Evolutionary conservation across 1,284 basidiomycete species (phyloP).

Genomic region (Trichosporon faecale): DNA sequence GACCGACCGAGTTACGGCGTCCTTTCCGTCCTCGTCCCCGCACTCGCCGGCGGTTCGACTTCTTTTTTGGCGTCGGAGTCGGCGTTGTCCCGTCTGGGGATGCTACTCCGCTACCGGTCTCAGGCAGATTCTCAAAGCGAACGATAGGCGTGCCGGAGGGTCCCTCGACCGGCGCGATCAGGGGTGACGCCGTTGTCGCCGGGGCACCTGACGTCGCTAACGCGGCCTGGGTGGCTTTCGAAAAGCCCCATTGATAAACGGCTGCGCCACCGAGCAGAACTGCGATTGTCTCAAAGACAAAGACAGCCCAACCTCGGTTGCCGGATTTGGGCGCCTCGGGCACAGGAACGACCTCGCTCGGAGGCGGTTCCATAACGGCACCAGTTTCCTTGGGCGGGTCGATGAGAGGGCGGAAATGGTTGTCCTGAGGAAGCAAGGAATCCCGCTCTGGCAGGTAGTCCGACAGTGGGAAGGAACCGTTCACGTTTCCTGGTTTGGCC

Average conservation of each 20-base stretch:
- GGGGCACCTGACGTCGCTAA: slow-evolving; percentile 21
- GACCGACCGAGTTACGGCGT: slow-evolving; percentile 29
- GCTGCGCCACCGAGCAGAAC: slow-evolving; percentile 25
- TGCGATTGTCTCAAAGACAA: slow-evolving; percentile 24
- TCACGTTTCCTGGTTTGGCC: slow-evolving; percentile 39
- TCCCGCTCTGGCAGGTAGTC: slow-evolving; percentile 39
- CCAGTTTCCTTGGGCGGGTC: slow-evolving; percentile 36
- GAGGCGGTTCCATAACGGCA: not conserved
- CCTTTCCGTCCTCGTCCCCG: slow-evolving; percentile 45
- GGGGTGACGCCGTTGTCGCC: not conserved
- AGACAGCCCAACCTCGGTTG: slow-evolving; percentile 21
- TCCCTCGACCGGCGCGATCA: not conserved
- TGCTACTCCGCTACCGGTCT: not conserved
- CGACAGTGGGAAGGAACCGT: slow-evolving; percentile 43
- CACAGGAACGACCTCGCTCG: not conserved
- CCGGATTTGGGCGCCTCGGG: not conserved
- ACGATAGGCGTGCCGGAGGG: slow-evolving; percentile 16
- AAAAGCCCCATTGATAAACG: slow-evolving; percentile 25
- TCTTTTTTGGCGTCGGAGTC: slow-evolving; percentile 35
- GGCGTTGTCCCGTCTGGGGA: not conserved
- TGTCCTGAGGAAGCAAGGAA: slow-evolving; percentile 34
- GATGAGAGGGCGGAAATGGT: slow-evolving; percentile 29
- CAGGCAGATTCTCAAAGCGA: slow-evolving; percentile 22
- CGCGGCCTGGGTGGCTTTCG: slow-evolving; percentile 17
- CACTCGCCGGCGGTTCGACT: slow-evolving; percentile 33